Evolutionary conservation across 306 rosid species (phyloP).

Genomic region (Malus sieversii): DNA sequence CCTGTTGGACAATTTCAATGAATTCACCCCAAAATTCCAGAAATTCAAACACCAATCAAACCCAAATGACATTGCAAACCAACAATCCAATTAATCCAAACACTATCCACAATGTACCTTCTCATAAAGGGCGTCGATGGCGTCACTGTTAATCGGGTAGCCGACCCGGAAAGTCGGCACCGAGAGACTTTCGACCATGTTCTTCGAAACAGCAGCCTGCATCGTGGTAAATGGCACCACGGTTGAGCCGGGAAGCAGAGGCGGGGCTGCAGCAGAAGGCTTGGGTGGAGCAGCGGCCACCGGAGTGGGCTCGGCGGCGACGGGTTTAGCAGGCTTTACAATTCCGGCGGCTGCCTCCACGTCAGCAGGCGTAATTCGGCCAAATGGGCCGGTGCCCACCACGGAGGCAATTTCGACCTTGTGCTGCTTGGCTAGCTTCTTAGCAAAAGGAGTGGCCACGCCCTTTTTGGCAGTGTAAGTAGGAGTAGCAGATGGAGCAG

Average conservation of each 20-base stretch:
- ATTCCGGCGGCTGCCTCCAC: constrained; percentile 77
- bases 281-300: constrained; percentile 30
- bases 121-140: constrained; percentile 61
- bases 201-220: constrained; percentile 85
- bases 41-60: neutral
- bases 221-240: constrained; percentile 79
- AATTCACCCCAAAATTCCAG: constrained; percentile 5
- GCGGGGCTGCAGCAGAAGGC: constrained; percentile 21
- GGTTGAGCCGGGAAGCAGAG: constrained; percentile 68
- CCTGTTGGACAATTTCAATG: constrained; percentile 31
- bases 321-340: constrained; percentile 31
- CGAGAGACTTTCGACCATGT: constrained; percentile 80
- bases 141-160: constrained; percentile 59
- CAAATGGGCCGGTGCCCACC: constrained; percentile 64
- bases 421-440: constrained; percentile 85
- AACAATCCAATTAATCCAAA: neutral
- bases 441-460: constrained; percentile 87
- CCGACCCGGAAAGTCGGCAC: constrained; percentile 86
- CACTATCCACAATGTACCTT: constrained; percentile 35
- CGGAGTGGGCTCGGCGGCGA: constrained; percentile 15
- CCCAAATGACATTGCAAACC: neutral
- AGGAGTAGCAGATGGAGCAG: constrained; percentile 24
- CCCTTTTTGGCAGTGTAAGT: constrained; percentile 37
- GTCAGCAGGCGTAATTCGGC: constrained; percentile 71
- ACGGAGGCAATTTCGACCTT: constrained; percentile 59